Evolutionary conservation across 1,284 basidiomycete species (phyloP).

Genomic region (Amylostereum areolatum): DNA sequence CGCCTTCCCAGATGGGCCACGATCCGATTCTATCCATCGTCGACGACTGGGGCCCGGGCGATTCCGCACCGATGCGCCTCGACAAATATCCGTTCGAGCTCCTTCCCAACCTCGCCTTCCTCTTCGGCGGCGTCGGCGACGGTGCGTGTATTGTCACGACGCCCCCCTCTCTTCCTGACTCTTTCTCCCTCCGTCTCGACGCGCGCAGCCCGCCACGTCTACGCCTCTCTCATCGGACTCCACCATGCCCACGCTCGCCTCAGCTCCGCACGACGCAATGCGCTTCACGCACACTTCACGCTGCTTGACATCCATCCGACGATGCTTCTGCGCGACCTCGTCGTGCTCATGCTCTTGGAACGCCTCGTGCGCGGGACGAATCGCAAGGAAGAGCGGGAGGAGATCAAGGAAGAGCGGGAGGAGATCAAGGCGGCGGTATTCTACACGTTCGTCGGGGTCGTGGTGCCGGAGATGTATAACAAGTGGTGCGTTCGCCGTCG

Average conservation of each 20-base stretch:
- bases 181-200: not conserved
- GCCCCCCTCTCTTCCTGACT: not conserved
- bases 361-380: no score
- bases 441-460: constrained; percentile 7
- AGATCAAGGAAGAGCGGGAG: not conserved
- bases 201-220: constrained; percentile 14
- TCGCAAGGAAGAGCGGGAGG: constrained; percentile 4
- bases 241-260: constrained; percentile 11
- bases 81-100: not conserved
- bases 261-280: constrained; percentile 3
- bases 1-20: constrained; percentile 8
- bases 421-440: constrained; percentile 8
- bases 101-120: constrained; percentile 10
- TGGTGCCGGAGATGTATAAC: constrained; percentile 7
- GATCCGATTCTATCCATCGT: constrained; percentile 14
- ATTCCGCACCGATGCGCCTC: constrained; percentile 5
- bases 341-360: constrained; percentile 15
- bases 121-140: constrained; percentile 18
- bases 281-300: constrained; percentile 17
- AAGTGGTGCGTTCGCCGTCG: not conserved
- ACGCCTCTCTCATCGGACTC: constrained; percentile 14
- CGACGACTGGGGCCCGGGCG: constrained; percentile 7
- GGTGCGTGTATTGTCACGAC: constrained; percentile 10
- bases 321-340: constrained; percentile 18
- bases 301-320: constrained; percentile 20